phyloP scores from a whole-genome alignment of 345 rosid genomes.

The Lepidium sativum region DNA sequence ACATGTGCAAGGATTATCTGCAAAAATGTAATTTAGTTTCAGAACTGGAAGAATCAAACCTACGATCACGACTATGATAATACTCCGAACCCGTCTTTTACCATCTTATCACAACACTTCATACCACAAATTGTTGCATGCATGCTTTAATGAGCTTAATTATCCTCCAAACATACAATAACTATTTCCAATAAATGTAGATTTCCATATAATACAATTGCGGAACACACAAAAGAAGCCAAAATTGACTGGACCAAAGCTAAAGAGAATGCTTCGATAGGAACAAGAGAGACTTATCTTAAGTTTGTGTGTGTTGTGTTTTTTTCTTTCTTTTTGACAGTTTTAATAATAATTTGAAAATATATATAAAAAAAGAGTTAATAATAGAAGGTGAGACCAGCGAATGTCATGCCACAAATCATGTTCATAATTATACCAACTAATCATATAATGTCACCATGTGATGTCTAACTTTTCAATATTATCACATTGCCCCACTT shows the following conservation, averaged over 20 bases:
- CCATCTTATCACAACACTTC: too few species aligned
- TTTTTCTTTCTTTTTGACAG: neutral
- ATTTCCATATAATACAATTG: neutral
- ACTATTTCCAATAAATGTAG: neutral
- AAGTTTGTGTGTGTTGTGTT: too few species aligned
- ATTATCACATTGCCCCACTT: slow-evolving; percentile 12
- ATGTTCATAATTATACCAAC: slow-evolving; percentile 17
- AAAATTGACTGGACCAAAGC: neutral
- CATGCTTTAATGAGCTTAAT: too few species aligned
- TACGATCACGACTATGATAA: too few species aligned
- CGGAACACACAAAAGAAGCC: neutral
- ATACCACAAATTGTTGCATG: too few species aligned
- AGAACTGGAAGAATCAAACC: too few species aligned
- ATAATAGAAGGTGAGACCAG: slow-evolving; percentile 23
- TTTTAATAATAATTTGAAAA: neutral
- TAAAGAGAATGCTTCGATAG: neutral
- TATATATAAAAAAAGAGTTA: neutral
- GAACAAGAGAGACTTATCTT: neutral
- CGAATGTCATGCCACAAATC: slow-evolving; percentile 57
- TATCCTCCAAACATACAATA: neutral
- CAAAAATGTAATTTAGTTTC: too few species aligned
- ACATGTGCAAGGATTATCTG: too few species aligned
- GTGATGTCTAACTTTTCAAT: slow-evolving; percentile 15
- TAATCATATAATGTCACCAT: slow-evolving; percentile 15
- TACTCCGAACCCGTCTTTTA: too few species aligned